Evolutionary conservation across 805 yeast species (phyloP).

Genomic region (Suhomyces sp.): DNA sequence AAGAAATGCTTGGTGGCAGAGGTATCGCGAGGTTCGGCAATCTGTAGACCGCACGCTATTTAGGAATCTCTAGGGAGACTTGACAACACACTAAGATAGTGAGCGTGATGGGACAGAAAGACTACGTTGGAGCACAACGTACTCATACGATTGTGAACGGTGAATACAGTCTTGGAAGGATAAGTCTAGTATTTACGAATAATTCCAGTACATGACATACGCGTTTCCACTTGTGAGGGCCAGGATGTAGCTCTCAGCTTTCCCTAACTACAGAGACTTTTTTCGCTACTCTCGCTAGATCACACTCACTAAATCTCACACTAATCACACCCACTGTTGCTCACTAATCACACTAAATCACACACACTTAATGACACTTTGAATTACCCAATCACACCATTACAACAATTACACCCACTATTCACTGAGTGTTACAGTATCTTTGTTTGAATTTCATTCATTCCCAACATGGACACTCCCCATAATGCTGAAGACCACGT

Average conservation of each 20-base stretch:
- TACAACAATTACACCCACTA: background rate
- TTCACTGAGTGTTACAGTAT: background rate
- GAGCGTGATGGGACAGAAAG: no score
- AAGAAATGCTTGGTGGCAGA: no score
- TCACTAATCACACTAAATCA: background rate
- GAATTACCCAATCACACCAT: background rate
- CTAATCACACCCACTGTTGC: background rate
- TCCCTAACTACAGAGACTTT: background rate
- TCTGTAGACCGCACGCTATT: background rate
- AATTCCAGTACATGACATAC: background rate
- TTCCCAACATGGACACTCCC: background rate
- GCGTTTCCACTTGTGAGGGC: background rate
- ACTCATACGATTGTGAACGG: background rate
- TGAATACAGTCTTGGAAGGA: background rate
- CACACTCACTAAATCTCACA: background rate
- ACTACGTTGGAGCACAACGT: no score
- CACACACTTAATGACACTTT: background rate
- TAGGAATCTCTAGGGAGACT: background rate
- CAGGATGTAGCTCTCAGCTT: background rate
- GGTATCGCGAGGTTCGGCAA: background rate
- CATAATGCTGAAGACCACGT: conserved; percentile 7
- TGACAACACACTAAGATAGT: no score
- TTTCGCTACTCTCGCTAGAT: background rate
- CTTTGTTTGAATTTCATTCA: background rate
- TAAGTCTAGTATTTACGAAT: background rate